phyloP scores from a whole-genome alignment of 208 protist species.

The Trypanosoma melophagium region DNA sequence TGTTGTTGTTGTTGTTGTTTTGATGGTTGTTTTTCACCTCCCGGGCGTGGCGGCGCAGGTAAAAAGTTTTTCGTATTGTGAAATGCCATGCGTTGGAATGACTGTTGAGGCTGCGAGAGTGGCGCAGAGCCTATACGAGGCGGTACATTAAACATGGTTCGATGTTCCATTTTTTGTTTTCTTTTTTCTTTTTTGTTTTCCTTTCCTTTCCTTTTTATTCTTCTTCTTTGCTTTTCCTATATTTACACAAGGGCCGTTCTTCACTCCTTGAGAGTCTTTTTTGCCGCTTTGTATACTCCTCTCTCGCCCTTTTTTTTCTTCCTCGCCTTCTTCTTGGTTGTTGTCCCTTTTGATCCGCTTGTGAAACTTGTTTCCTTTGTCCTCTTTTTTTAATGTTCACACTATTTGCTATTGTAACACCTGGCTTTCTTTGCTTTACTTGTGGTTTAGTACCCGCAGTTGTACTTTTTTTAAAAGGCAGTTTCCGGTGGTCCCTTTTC shows the following conservation, averaged over 20 bases:
- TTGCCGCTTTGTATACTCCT: not conserved
- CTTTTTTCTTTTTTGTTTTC: not conserved
- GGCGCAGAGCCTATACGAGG: conserved; percentile 24
- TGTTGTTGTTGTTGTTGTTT: not conserved
- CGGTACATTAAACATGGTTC: conserved; percentile 11
- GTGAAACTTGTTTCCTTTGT: not conserved
- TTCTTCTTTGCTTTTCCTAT: conserved; percentile 20
- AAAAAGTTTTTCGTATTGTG: no score
- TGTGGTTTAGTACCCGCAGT: no score
- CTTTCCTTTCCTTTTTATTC: conserved; percentile 6
- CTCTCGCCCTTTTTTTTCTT: not conserved
- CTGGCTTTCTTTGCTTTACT: no score
- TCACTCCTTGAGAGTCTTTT: no score
- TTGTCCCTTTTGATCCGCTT: no score
- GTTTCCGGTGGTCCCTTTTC: no score
- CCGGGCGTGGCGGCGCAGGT: conserved; percentile 3
- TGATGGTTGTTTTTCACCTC: not conserved
- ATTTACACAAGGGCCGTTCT: no score
- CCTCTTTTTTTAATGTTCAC: not conserved
- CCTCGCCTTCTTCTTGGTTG: no score
- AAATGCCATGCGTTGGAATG: conserved; percentile 9
- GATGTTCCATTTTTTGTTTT: conserved; percentile 20
- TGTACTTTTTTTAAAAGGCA: no score
- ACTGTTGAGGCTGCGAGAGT: conserved; percentile 12
- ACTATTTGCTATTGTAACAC: no score